phyloP scores from a whole-genome alignment of 345 rosid species.

The Eucalyptus cloeziana region DNA sequence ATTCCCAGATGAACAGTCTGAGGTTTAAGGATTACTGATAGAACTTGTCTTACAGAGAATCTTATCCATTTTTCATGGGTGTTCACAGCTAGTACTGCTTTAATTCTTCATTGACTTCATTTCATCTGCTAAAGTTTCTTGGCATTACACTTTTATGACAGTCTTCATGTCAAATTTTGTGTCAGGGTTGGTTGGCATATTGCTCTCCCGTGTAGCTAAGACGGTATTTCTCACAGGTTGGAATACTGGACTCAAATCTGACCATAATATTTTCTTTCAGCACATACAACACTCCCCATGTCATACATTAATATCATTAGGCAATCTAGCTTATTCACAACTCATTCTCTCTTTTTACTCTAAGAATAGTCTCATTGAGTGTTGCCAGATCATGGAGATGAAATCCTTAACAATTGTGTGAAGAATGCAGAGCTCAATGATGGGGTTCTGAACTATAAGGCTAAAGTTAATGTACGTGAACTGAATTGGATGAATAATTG shows the following conservation, averaged over 20 bases:
- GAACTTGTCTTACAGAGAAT: not conserved
- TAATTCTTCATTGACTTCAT: not conserved
- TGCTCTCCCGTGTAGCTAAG: slow-evolving; percentile 61
- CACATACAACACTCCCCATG: not conserved
- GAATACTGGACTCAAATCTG: not conserved
- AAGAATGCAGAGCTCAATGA: slow-evolving; percentile 41
- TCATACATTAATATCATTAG: not conserved
- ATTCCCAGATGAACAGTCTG: not conserved
- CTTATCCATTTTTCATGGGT: not conserved
- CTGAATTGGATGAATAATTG: slow-evolving; percentile 68
- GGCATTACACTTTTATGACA: not conserved
- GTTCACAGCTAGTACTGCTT: not conserved
- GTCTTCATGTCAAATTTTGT: slow-evolving; percentile 1
- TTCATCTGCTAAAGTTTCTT: not conserved
- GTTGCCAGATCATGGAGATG: slow-evolving; percentile 43
- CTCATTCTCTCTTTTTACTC: not conserved
- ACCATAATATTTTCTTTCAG: not conserved
- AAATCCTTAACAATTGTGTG: slow-evolving; percentile 61
- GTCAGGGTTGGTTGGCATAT: slow-evolving; percentile 62
- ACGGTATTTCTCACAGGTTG: slow-evolving; percentile 70
- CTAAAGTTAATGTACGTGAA: slow-evolving; percentile 46
- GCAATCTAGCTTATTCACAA: not conserved
- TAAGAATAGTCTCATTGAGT: not conserved
- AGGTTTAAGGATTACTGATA: not conserved
- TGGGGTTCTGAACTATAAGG: slow-evolving; percentile 20